Conservation (phyloP, 2,329 filamentous ascomycete genomes). For the Talaromyces islandicus region DNA sequence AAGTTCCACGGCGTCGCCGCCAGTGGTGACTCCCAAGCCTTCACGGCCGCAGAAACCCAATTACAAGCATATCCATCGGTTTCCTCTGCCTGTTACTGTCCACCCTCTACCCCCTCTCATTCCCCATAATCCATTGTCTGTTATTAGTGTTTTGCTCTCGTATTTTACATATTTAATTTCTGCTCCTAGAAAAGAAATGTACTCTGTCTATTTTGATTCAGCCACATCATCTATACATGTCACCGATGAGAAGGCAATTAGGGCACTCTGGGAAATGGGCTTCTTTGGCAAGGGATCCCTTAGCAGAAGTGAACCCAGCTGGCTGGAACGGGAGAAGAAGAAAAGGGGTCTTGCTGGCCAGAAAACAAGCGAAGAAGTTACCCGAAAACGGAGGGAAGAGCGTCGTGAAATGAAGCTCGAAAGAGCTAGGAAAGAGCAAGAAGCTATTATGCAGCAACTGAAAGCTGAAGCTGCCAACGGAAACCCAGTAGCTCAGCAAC, state of each 20-base stretch:
- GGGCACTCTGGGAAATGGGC: constrained; percentile 88
- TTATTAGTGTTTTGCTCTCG: constrained; percentile 71
- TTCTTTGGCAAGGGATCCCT: constrained; percentile 95
- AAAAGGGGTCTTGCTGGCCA: constrained; percentile 58
- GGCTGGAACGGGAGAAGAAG: constrained; percentile 77
- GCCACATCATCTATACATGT: constrained; percentile 80
- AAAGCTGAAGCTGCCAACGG: constrained; percentile 45
- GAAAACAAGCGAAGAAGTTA: constrained; percentile 76
- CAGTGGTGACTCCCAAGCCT: constrained; percentile 1
- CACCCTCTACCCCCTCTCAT: constrained; percentile 84
- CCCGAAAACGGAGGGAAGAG: constrained; percentile 69
- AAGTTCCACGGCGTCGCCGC: constrained; percentile 12
- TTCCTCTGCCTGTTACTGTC: constrained; percentile 72
- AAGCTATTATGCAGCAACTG: constrained; percentile 70
- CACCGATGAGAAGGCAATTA: constrained; percentile 66
- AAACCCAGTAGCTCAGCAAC: constrained; percentile 12
- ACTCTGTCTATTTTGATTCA: constrained; percentile 73
- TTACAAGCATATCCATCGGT: constrained; percentile 71
- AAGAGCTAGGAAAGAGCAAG: constrained; percentile 77
- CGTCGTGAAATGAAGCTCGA: constrained; percentile 83
- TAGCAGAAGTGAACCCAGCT: constrained; percentile 90
- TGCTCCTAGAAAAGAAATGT: constrained; percentile 55
- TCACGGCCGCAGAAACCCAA: constrained; percentile 40
- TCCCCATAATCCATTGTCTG: constrained; percentile 84
- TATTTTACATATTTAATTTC: constrained; percentile 68